Percentiles rank a stretch among this genome's conserved stretches.
These are phyloP conservation scores for Mariannaea elegans DNA, from an alignment of 2,329 filamentous ascomycete genomes.

Conservation along the genomic window DNA sequence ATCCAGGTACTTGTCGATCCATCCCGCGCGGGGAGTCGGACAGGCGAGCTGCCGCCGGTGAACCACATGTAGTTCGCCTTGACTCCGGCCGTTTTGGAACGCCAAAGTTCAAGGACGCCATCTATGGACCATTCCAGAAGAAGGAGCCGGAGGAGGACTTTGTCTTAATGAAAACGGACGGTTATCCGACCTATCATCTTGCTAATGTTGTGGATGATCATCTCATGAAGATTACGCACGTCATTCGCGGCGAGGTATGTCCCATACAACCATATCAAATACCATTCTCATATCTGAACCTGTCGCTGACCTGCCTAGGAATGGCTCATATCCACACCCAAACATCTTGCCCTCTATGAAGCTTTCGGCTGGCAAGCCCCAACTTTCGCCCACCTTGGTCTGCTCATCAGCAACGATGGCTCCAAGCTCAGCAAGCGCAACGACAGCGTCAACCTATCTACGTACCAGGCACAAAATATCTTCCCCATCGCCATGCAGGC, in stretches of 20 bases:
- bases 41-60: slow-evolving; percentile 72
- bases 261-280: background rate
- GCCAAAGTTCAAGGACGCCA: slow-evolving; percentile 76
- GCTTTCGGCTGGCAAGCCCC: slow-evolving; percentile 80
- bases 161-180: slow-evolving; percentile 90
- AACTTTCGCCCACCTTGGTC: slow-evolving; percentile 80
- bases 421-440: slow-evolving; percentile 91
- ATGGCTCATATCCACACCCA: slow-evolving; percentile 95
- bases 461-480: slow-evolving; percentile 57
- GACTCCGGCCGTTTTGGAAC: slow-evolving; percentile 65
- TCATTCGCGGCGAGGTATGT: slow-evolving; percentile 83
- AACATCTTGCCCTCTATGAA: slow-evolving; percentile 74
- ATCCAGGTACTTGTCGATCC: slow-evolving; percentile 74
- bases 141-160: slow-evolving; percentile 76
- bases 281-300: too few species aligned
- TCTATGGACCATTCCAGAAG: slow-evolving; percentile 76
- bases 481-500: slow-evolving; percentile 69
- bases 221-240: slow-evolving; percentile 93
- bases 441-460: slow-evolving; percentile 57
- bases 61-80: slow-evolving; percentile 81
- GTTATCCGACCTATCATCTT: slow-evolving; percentile 94
- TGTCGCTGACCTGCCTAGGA: slow-evolving; percentile 63
- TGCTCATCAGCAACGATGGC: slow-evolving; percentile 73
- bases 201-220: slow-evolving; percentile 98
- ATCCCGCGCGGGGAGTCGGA: slow-evolving; percentile 74